These are phyloP conservation scores for Dillenia turbinata DNA, from an alignment of 164 flowering plant genomes.

Conservation along the genomic window DNA sequence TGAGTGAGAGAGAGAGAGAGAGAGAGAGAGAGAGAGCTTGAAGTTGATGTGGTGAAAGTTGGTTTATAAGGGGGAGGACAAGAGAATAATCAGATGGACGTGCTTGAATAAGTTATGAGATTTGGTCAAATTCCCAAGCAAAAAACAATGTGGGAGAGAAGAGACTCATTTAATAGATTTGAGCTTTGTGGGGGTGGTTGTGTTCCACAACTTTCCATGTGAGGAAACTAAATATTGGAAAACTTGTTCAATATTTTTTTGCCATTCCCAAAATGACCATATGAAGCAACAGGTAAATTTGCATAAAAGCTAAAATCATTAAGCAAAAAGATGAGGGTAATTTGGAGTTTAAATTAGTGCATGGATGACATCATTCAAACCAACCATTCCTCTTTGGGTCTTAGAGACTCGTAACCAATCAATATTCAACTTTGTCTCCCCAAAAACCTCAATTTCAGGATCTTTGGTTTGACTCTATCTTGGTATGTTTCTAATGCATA, in stretches of 20 bases:
- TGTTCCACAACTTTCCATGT: conserved; percentile 10
- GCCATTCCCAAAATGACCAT: not conserved
- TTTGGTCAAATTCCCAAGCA: conserved; percentile 20
- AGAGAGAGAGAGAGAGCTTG: conserved; percentile 2
- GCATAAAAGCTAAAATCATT: not conserved
- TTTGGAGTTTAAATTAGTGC: not conserved
- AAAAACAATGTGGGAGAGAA: conserved; percentile 8
- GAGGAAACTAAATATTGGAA: conserved; percentile 2
- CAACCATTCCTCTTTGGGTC: not conserved
- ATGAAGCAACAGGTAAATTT: not conserved
- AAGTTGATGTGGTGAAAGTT: conserved; percentile 1
- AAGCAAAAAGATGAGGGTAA: not conserved
- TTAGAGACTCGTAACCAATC: too few species aligned
- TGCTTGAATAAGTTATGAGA: conserved; percentile 8
- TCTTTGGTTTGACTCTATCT: conserved; percentile 16
- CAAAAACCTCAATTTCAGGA: conserved; percentile 27
- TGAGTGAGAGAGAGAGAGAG: not conserved
- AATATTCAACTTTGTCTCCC: not conserved
- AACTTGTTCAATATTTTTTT: not conserved
- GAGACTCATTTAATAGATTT: conserved; percentile 10
- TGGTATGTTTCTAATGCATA: not conserved
- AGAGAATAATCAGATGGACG: conserved; percentile 3
- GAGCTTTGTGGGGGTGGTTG: not conserved
- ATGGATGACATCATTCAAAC: not conserved
- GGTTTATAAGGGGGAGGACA: not conserved